A percentile compares a stretch with the other conserved stretches of the same genome.
These are phyloP conservation scores for Urtica urens DNA, from an alignment of 306 rosid genomes.

Conservation along the genomic window DNA sequence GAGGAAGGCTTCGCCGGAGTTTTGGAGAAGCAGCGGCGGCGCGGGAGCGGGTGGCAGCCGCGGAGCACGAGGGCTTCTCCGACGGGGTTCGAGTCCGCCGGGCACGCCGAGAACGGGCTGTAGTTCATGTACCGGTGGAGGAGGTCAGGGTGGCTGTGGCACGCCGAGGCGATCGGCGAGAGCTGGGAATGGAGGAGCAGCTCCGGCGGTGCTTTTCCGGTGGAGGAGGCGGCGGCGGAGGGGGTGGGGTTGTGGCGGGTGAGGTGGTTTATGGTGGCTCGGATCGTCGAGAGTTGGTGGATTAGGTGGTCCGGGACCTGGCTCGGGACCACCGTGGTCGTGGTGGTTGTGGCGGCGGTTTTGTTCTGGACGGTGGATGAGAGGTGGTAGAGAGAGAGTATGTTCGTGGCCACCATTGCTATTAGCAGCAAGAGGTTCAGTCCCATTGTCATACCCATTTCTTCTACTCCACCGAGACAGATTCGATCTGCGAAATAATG, in stretches of 20 bases:
- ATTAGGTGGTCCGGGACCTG: conserved; percentile 73
- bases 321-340: conserved; percentile 20
- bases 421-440: conserved; percentile 60
- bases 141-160: conserved; percentile 69
- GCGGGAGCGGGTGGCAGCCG: conserved; percentile 98
- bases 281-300: conserved; percentile 76
- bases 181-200: conserved; percentile 65
- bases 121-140: conserved; percentile 73
- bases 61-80: conserved; percentile 62
- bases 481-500: no score
- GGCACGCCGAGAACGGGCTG: conserved; percentile 62
- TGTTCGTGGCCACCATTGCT: conserved; percentile 96
- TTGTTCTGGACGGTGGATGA: conserved; percentile 50
- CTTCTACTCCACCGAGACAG: no score
- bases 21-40: conserved; percentile 75
- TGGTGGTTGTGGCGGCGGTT: conserved; percentile 36
- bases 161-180: conserved; percentile 74
- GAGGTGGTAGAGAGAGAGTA: conserved; percentile 84
- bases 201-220: conserved; percentile 43
- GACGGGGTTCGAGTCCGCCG: conserved; percentile 42
- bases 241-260: conserved; percentile 55
- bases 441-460: conserved; percentile 78
- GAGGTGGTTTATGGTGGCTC: conserved; percentile 92
- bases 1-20: conserved; percentile 51
- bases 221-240: background rate